These are phyloP conservation scores for Nicotiana knightiana DNA, from an alignment of 257 asterid genomes.

Conservation along the genomic window DNA sequence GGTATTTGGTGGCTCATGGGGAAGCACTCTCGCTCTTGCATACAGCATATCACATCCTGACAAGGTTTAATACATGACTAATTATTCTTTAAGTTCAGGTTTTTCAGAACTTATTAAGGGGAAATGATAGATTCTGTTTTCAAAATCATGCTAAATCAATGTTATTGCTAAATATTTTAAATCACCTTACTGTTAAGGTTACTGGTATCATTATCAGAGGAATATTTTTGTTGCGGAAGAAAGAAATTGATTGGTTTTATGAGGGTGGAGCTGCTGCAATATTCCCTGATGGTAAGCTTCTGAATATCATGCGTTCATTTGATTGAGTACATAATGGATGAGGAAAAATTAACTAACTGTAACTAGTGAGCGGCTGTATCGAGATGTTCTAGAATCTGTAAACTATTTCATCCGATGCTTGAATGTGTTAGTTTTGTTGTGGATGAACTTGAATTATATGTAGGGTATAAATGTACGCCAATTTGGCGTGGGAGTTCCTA, in stretches of 20 bases:
- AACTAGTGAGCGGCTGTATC: neutral
- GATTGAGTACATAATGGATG: neutral
- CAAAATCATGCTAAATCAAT: neutral
- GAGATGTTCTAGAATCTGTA: neutral
- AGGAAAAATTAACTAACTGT: neutral
- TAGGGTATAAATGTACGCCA: neutral
- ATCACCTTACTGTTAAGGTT: slow-evolving; percentile 42
- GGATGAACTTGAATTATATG: neutral
- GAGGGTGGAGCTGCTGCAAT: slow-evolving; percentile 99
- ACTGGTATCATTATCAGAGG: slow-evolving; percentile 90
- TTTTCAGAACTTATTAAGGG: neutral
- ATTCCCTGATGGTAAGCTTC: slow-evolving; percentile 81
- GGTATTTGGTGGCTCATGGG: slow-evolving; percentile 99
- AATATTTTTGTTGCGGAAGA: slow-evolving; percentile 86
- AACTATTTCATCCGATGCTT: neutral
- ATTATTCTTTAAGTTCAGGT: slow-evolving; percentile 10
- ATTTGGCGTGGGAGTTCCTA: neutral
- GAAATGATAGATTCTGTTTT: neutral
- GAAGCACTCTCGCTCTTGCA: slow-evolving; percentile 93
- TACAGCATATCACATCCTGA: slow-evolving; percentile 87
- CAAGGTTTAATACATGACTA: slow-evolving; percentile 41
- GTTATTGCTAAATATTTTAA: slow-evolving; percentile 1
- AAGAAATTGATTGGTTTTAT: slow-evolving; percentile 94
- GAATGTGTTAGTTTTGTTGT: neutral
- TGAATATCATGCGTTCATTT: neutral